Evolutionary conservation across 768 basidiomycete species (phyloP), one percentile per base, ranked within the genome.

Genomic region (Daedalea quercina): DNA sequence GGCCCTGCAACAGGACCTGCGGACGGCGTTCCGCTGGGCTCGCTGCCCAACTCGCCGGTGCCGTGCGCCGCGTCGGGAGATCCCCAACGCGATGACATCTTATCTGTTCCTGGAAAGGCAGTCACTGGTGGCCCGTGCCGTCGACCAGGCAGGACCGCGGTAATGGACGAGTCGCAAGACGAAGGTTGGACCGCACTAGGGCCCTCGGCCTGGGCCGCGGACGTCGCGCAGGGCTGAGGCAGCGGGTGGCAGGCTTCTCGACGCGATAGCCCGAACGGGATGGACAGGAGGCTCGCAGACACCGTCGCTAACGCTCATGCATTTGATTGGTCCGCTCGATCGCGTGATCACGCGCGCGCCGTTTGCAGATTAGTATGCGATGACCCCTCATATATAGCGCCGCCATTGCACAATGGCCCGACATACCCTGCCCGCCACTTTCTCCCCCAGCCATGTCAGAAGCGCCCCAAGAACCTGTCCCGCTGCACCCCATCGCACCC

Each of bases 401-500:
- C 25, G 33, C 28, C 44, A 1, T 50, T 33, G 47, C 47, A 44
- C 31, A 15, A 40, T 40, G 37, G 7, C 15, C 37, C 37, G 37
- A 40, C 37, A 40, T 40, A 60, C 28, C 22, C 43, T 20, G n/a
- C 53, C 33, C 41, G 47, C 33, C 4, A 15, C 37, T 26, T 34
- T 54, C 46, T 47, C 46, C 24, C 44, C 35, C 44, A 57, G 46
- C 47, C 49, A 68, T 68, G 67, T 60, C 67, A 41, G 63, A 57
- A 43, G 51, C 51, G 51, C 45, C 58, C 47, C 54, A 59, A 37
- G 56, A 57, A 37, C n/a, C 57, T 25, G 59, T 63, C 31, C 58
- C 61, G 23, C 76, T 77, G 34, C 84, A 89, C 69, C 90, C 92
- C 42, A 73, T 93, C 47, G 90, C 90, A 3, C 80, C 86, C 43